Evolutionary conservation across 805 yeast genomes (phyloP).

Genomic region (Brettanomyces naardenensis): DNA sequence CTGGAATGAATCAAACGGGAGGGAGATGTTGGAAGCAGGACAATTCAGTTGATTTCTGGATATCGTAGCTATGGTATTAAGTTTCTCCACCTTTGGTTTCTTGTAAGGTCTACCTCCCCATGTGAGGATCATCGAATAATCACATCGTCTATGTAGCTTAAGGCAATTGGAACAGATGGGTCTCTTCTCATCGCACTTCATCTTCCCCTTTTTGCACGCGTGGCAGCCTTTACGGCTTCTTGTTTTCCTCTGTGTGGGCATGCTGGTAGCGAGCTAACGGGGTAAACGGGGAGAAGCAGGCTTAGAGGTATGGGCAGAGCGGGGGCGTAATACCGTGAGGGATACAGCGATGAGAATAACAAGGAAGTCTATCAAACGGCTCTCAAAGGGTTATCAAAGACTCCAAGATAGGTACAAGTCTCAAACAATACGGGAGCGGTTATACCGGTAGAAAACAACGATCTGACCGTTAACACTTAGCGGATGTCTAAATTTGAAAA

Average conservation of each 20-base stretch:
- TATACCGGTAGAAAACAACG: no score
- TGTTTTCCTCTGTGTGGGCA: constrained; percentile 19
- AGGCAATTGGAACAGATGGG: constrained; percentile 55
- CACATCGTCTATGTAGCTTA: constrained; percentile 42
- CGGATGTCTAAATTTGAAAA: no score
- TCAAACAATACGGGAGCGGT: no score
- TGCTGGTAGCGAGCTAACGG: background rate
- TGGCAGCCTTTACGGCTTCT: constrained; percentile 56
- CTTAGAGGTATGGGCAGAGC: no score
- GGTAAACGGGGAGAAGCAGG: background rate
- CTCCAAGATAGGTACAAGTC: no score
- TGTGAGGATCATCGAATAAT: constrained; percentile 51
- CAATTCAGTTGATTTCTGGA: constrained; percentile 11
- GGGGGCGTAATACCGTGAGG: no score
- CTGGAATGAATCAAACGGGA: constrained; percentile 1
- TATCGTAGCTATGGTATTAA: constrained; percentile 20
- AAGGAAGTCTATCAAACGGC: no score
- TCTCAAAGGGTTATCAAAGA: no score
- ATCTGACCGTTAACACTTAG: no score
- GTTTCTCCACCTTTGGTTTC: constrained; percentile 28
- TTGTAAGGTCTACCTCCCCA: constrained; percentile 75
- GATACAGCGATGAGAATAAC: no score
- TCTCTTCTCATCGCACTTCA: constrained; percentile 63
- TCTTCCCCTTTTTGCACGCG: constrained; percentile 51
- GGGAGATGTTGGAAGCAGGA: background rate